phyloP scores from a whole-genome alignment of 2,329 filamentous ascomycete species.

The Phialemonium atrogriseum region DNA sequence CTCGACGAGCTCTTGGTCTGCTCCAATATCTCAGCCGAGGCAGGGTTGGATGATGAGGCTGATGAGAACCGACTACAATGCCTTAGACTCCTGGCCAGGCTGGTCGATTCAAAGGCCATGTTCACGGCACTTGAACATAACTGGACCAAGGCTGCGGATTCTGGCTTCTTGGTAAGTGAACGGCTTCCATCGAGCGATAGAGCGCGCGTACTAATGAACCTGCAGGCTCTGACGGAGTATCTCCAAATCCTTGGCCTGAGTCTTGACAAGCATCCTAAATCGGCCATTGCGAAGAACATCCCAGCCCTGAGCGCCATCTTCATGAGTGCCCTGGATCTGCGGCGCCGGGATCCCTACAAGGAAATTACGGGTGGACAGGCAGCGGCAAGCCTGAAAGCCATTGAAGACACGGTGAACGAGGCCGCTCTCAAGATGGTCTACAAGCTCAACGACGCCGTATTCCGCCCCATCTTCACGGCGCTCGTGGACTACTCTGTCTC shows the following conservation, averaged over 20 bases:
- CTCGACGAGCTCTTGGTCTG: slow-evolving; percentile 63
- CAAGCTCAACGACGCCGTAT: slow-evolving; percentile 90
- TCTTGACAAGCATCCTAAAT: slow-evolving; percentile 72
- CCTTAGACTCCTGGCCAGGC: slow-evolving; percentile 65
- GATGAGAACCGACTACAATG: slow-evolving; percentile 60
- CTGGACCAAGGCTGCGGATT: slow-evolving; percentile 56
- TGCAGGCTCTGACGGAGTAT: slow-evolving; percentile 57
- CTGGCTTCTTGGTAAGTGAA: slow-evolving; percentile 52
- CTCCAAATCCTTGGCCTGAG: slow-evolving; percentile 61
- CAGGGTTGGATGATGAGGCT: slow-evolving; percentile 51
- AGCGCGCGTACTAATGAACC: slow-evolving; percentile 19
- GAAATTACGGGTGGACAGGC: slow-evolving; percentile 29
- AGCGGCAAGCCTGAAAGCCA: slow-evolving; percentile 40
- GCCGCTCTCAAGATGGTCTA: slow-evolving; percentile 84
- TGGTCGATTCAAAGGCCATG: slow-evolving; percentile 68
- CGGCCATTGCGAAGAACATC: slow-evolving; percentile 67
- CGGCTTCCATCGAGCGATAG: neutral
- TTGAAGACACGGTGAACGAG: slow-evolving; percentile 60
- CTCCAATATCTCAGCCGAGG: slow-evolving; percentile 63
- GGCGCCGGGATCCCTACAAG: slow-evolving; percentile 44
- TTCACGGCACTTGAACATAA: slow-evolving; percentile 66
- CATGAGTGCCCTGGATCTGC: slow-evolving; percentile 54
- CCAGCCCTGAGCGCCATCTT: slow-evolving; percentile 58
- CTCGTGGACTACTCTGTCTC: slow-evolving; percentile 73
- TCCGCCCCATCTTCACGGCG: slow-evolving; percentile 82